These are phyloP conservation scores for Porpolomopsis calyptriformis DNA, from an alignment of 768 basidiomycete species.

Conservation along the genomic window DNA sequence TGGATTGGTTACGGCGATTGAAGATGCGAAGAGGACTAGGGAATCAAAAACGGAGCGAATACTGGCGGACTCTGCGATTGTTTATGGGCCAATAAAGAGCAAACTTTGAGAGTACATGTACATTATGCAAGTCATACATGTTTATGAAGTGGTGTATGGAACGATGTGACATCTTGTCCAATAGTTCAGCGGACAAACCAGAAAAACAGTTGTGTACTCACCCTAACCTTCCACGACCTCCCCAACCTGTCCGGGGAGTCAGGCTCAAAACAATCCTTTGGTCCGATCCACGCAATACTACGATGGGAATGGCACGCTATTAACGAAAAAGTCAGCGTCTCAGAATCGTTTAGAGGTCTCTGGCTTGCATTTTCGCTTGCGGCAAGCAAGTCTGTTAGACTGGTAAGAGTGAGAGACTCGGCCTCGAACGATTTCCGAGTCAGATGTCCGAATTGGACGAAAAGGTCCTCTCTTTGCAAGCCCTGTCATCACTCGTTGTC, in stretches of 20 bases:
- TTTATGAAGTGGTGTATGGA: conserved; percentile 28
- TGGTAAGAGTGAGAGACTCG: conserved; percentile 45
- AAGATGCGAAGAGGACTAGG: conserved; percentile 25
- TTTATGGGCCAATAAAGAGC: conserved; percentile 22
- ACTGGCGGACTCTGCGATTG: conserved; percentile 22
- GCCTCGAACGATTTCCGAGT: conserved; percentile 44
- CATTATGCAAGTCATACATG: not conserved
- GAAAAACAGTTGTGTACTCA: too few species aligned
- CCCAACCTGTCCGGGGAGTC: conserved; percentile 70
- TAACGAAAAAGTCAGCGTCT: not conserved
- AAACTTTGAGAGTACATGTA: not conserved
- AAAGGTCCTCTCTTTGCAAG: conserved; percentile 54
- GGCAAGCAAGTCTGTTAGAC: conserved; percentile 68
- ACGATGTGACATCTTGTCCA: conserved; percentile 49
- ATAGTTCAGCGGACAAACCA: not conserved
- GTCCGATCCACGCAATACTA: conserved; percentile 43
- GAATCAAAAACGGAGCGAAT: conserved; percentile 16
- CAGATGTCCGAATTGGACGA: conserved; percentile 64
- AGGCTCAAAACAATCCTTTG: conserved; percentile 41
- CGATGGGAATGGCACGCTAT: conserved; percentile 50
- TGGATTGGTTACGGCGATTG: conserved; percentile 29
- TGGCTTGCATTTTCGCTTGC: conserved; percentile 64
- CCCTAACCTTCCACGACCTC: conserved; percentile 80
- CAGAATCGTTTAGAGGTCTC: not conserved
- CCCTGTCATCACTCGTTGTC: conserved; percentile 34